phyloP scores from a whole-genome alignment of 257 asterid species.

The Penstemon barbatus region DNA sequence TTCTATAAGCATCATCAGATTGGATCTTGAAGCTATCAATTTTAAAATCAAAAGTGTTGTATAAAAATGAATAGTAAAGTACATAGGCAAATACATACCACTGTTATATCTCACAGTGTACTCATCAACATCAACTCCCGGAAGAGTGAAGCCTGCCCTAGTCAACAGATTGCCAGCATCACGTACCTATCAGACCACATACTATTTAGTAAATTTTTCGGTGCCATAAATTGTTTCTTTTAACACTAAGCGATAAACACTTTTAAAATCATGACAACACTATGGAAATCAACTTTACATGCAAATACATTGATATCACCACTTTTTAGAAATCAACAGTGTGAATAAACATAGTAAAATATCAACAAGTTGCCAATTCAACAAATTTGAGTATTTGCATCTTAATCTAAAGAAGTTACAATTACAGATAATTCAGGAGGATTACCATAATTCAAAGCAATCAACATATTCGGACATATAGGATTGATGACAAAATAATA shows the following conservation, averaged over 20 bases:
- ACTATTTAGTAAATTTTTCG: slow-evolving; percentile 12
- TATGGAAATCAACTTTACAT: slow-evolving; percentile 9
- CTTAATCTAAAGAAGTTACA: neutral
- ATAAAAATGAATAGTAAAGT: slow-evolving; percentile 13
- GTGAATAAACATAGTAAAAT: neutral
- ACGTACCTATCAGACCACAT: slow-evolving; percentile 66
- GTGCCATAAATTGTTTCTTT: neutral
- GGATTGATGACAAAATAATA: neutral
- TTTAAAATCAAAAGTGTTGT: neutral
- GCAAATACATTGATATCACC: neutral
- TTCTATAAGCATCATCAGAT: slow-evolving; percentile 4
- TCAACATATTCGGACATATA: neutral
- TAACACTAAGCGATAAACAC: neutral
- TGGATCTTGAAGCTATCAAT: slow-evolving; percentile 1
- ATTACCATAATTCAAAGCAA: neutral
- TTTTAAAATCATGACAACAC: slow-evolving; percentile 2
- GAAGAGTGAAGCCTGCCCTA: slow-evolving; percentile 91
- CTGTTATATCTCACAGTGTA: slow-evolving; percentile 78
- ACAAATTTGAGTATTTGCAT: neutral
- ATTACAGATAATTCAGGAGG: neutral
- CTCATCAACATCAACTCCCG: slow-evolving; percentile 96
- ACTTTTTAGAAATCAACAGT: neutral
- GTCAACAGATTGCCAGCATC: slow-evolving; percentile 98
- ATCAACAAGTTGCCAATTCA: neutral
- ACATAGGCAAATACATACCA: slow-evolving; percentile 46